Evolutionary conservation across 139 green algal species (phyloP), one percentile per base, ranked within the genome.

Genomic region (Chlamydomonas sp.): DNA sequence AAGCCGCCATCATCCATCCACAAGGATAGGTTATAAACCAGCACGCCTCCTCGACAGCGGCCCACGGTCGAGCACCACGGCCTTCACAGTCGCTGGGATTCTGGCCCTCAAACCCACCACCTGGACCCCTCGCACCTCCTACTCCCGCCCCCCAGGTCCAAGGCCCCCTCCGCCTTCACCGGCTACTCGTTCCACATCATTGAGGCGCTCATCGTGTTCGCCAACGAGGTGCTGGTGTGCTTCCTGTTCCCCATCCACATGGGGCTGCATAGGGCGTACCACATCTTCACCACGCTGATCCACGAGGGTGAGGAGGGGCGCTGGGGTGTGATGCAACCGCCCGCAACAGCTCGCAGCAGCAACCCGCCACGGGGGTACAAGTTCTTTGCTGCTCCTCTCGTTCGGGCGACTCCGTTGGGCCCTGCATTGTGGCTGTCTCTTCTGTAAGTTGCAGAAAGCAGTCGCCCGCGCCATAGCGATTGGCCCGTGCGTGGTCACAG

Each of bases 161-260:
- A 67, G 2, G 91, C 90, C 1, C 96, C 96, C 10, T 96, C 92
- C 4, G 91, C 96, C 3, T 98, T 97, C 87, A 95, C 94, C 1
- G 96, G 96, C 49, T 98, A 98, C 89, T 94, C 87, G 85, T 98
- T 98, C 90, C 96, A 98, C 85, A 76, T 93, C 10, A 31, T 94
- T 4, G 96, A 98, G 89, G 96, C 96, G 0, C 62, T 92, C 1
- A 91, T 98, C 2, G 96, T 98, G 73, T 98, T 98, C 94, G 93
- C 95, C 15, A 98, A 98, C 88, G 96, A 98, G 90, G 85, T 98
- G 59, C 77, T 97, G 4, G 94, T 97, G 8, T 92, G 83, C 85
- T 96, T 94, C 78, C 79, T 98, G 80, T 94, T 98, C 68, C 96
- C 96, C 8, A 92, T 98, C 2, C 95, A 98, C 91, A 86, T 93